Evolutionary conservation across 306 rosid species (phyloP), one percentile per base, ranked within the genome.

Genomic region (Echinosophora koreensis): DNA sequence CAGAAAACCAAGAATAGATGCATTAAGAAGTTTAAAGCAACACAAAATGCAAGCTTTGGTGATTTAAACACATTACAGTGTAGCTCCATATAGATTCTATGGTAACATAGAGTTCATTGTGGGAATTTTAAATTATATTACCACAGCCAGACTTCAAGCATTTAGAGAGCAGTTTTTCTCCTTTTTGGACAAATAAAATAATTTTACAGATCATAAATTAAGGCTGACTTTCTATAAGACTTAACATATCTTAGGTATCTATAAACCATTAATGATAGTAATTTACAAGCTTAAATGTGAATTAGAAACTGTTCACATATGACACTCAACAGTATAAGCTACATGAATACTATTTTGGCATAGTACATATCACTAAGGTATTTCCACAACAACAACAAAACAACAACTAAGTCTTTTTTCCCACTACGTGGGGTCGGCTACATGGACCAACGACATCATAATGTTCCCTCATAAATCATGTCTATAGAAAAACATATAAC

Each of bases 311-410:
- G 9, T 37, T 69, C 77, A 61, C 5, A 4, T 38, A 32, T 42
- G 77, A 64, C 50, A 37, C 44, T 74, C 57, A 46, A 77, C 39
- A 17, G 34, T 8, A 50, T 15, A 58, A 64, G 74, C 52, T 37
- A 27, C 62, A 67, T 15, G 47, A 41, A 41, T 47, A 17, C 41
- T 41, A 7, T 59, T 63, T 55, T 15, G 39, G 52, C 42, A 68
- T n/a, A 61, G 41, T 8, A 68, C 74, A 77, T 44, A 73, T 55
- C 63, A 66, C 41, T 63, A 81, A 22, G 15, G 56, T 39, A 69
- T 78, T 71, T 56, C 64, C 64, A 58, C 32, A 30, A 30, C 32
- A 30, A 2, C 32, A 30, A 3, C 32, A 30, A 30, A 30, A 30
- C 32, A 30, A 30, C 32, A 30, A 30, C 32, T 2, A 30, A 30